Percentiles rank a stretch among this genome's conserved stretches.
phyloP scores from a whole-genome alignment of 192 early-diverging fungal species.

The Lobosporangium transversale region DNA sequence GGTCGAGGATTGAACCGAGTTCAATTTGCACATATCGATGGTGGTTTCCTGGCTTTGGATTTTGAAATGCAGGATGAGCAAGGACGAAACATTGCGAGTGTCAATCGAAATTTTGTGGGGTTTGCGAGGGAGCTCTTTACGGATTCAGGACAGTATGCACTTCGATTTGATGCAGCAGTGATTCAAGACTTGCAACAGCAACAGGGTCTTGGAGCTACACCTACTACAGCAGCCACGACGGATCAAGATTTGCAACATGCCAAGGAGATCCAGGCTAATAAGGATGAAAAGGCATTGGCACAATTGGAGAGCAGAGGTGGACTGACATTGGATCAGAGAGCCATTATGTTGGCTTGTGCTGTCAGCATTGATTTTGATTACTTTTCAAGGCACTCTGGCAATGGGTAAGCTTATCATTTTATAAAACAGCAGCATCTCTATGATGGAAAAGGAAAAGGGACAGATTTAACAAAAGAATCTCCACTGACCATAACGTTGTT shows the following conservation, averaged over 20 bases:
- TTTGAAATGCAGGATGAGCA: slow-evolving; percentile 74
- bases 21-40: slow-evolving; percentile 79
- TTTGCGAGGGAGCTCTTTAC: slow-evolving; percentile 88
- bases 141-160: slow-evolving; percentile 84
- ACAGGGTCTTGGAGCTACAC: slow-evolving; percentile 32
- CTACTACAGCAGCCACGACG: not conserved
- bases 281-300: slow-evolving; percentile 33
- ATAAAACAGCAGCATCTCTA: not conserved
- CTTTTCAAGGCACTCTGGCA: slow-evolving; percentile 77
- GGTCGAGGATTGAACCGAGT: slow-evolving; percentile 30
- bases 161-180: slow-evolving; percentile 75
- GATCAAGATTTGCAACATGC: slow-evolving; percentile 11
- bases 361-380: slow-evolving; percentile 92
- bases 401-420: slow-evolving; percentile 40
- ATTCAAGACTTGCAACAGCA: slow-evolving; percentile 40
- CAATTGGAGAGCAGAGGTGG: slow-evolving; percentile 50
- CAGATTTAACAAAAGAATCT: not conserved
- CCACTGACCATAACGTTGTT: too few species aligned
- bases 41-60: slow-evolving; percentile 80
- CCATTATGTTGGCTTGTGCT: slow-evolving; percentile 82
- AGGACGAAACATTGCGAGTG: slow-evolving; percentile 62
- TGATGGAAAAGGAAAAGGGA: not conserved
- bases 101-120: slow-evolving; percentile 85
- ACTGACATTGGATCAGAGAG: slow-evolving; percentile 80
- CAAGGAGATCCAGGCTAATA: slow-evolving; percentile 27